A percentile compares a stretch with the other conserved stretches of the same genome.
Evolutionary conservation across 345 rosid species (phyloP).

Genomic region (Nasturtium officinale): DNA sequence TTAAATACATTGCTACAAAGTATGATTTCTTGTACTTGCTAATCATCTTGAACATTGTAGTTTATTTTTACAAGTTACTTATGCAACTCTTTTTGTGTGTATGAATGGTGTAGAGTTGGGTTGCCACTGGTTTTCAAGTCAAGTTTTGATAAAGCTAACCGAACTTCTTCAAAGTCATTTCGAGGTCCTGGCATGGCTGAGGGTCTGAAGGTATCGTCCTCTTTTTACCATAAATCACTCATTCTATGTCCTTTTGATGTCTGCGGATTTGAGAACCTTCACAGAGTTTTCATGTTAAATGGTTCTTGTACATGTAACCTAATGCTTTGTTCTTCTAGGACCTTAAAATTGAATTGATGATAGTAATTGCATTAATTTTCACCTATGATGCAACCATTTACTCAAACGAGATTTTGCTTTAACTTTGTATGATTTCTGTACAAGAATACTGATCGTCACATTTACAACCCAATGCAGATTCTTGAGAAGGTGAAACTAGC

Average conservation of each 20-base stretch:
- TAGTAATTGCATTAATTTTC: neutral
- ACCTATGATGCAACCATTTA: neutral
- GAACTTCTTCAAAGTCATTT: slow-evolving; percentile 91
- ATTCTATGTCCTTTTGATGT: neutral
- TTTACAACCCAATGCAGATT: slow-evolving; percentile 57
- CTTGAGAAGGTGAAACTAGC: slow-evolving; percentile 94
- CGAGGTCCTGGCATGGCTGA: slow-evolving; percentile 94
- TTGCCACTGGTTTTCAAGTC: slow-evolving; percentile 91
- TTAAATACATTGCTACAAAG: slow-evolving; percentile 71
- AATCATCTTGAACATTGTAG: slow-evolving; percentile 6
- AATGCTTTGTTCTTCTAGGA: neutral
- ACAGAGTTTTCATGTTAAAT: neutral
- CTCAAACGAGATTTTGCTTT: neutral
- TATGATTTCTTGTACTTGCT: slow-evolving; percentile 38
- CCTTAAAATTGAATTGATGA: neutral
- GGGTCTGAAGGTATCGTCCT: slow-evolving; percentile 75
- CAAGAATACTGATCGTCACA: slow-evolving; percentile 20
- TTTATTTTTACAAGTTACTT: slow-evolving; percentile 12
- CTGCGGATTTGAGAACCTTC: slow-evolving; percentile 6
- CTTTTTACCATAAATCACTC: slow-evolving; percentile 4
- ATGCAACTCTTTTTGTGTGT: slow-evolving; percentile 6
- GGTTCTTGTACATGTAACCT: neutral
- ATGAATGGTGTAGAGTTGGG: slow-evolving; percentile 63
- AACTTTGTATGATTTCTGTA: neutral
- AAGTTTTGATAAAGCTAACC: slow-evolving; percentile 95